phyloP scores from a whole-genome alignment of 108 stramenopile genomes.

The Fistulifera solaris region DNA sequence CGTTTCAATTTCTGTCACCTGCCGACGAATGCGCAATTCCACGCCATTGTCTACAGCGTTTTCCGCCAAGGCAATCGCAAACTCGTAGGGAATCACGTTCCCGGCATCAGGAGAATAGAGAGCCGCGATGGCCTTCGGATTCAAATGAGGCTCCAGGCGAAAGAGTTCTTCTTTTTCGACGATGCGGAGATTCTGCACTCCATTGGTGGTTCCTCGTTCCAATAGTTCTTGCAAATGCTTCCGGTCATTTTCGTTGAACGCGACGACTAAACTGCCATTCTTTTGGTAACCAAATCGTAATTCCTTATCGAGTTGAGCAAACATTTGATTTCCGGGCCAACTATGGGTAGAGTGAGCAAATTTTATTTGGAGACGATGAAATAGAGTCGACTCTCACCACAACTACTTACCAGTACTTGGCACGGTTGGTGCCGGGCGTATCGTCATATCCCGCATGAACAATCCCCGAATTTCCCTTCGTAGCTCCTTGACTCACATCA shows the following conservation, averaged over 20 bases:
- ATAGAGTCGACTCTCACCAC: too few relatives aligned
- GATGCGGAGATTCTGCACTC: constrained; percentile 60
- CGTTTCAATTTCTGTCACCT: constrained; percentile 42
- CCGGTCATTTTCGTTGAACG: constrained; percentile 46
- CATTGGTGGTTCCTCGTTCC: constrained; percentile 59
- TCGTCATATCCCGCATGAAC: constrained; percentile 85
- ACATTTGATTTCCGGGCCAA: constrained; percentile 82
- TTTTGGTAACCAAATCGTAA: constrained; percentile 74
- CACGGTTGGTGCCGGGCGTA: constrained; percentile 55
- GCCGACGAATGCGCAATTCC: constrained; percentile 61
- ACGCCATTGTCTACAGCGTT: constrained; percentile 84
- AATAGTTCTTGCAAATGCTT: constrained; percentile 48
- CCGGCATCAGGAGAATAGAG: constrained; percentile 73
- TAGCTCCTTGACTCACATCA: constrained; percentile 55
- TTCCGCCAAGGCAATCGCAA: constrained; percentile 67
- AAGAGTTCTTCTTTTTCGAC: constrained; percentile 48
- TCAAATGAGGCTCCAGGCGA: constrained; percentile 53
- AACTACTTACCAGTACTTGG: too few relatives aligned
- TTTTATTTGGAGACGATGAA: too few relatives aligned
- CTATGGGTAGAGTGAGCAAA: too few relatives aligned
- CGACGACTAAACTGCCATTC: constrained; percentile 72
- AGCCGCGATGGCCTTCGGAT: constrained; percentile 57
- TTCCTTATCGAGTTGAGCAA: constrained; percentile 62
- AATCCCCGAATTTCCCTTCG: constrained; percentile 70
- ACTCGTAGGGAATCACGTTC: constrained; percentile 78